Evolutionary conservation across 441 rosid genomes (phyloP), one percentile per base, ranked within the genome.

Genomic region (Codiaeum variegatum): DNA sequence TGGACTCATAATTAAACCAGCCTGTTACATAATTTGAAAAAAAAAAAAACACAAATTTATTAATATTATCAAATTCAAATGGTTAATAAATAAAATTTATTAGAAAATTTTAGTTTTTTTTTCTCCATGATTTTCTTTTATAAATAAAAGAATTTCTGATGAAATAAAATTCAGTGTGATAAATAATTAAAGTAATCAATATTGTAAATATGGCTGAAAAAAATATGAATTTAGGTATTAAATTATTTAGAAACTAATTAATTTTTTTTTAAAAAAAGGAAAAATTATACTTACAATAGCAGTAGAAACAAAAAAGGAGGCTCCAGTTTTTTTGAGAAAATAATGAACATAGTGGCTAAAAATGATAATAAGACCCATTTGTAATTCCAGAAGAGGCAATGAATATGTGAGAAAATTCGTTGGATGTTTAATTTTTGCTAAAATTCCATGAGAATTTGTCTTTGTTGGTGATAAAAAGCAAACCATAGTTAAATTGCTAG

Each of bases 1-100:
- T 3, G 76, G 73, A 52, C 80, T 73, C 0, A 73, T 59, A 49
- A 72, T 23, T 26, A 77, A 26, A n/a, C 73, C 80, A 0, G 60
- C 51, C 76, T 77, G 70, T 54, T 4, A 23, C 51, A 29, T 24
- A 23, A n/a, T n/a, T n/a, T n/a, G n/a, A n/a, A n/a, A n/a, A n/a
- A 3, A 8, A 13, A 36, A 36, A 26, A 9, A 68, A 0, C 8
- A 21, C 3, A 54, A 13, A 1, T 54, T 2, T 52, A n/a, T n/a
- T n/a, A n/a, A n/a, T 52, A 1, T 42, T 32, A 32, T 32, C 36
- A 32, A 2, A 32, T 5, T 32, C 36, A 32, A 32, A 32, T 32
- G 36, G n/a, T n/a, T n/a, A n/a, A n/a, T n/a, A n/a, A n/a, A n/a
- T n/a, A n/a, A n/a, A n/a, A n/a, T n/a, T n/a, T n/a, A n/a, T n/a